Evolutionary conservation across 352 stramenopile species (phyloP).

Genomic region (Globisporangium apiculatum): DNA sequence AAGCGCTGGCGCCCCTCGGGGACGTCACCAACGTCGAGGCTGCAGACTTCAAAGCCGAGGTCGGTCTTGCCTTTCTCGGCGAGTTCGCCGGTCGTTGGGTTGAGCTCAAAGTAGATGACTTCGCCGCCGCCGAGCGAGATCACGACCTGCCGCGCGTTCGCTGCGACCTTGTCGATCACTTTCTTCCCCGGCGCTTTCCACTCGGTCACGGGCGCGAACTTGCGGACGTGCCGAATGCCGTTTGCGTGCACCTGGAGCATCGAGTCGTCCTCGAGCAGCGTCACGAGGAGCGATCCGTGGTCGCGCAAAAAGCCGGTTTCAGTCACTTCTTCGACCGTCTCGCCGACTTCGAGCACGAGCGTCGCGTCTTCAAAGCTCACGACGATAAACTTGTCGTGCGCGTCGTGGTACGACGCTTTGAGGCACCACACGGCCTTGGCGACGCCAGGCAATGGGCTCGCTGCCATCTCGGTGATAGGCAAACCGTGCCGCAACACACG

Average conservation of each 20-base stretch:
- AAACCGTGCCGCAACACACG: conserved; percentile 95
- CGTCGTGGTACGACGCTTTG: conserved; percentile 75
- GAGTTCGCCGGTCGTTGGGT: conserved; percentile 83
- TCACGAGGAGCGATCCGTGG: conserved; percentile 93
- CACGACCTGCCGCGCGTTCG: conserved; percentile 95
- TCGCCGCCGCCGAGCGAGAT: conserved; percentile 95
- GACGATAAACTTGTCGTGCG: conserved; percentile 94
- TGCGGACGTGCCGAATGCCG: conserved; percentile 94
- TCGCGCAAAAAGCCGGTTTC: conserved; percentile 94
- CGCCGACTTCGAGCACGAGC: conserved; percentile 95
- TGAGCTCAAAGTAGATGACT: conserved; percentile 98
- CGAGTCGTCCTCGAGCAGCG: conserved; percentile 91
- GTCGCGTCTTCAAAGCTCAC: conserved; percentile 99
- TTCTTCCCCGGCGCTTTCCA: conserved; percentile 98
- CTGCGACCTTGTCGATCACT: conserved; percentile 94
- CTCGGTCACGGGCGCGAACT: conserved; percentile 91
- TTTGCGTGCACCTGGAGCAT: conserved; percentile 95
- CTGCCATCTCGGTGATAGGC: conserved; percentile 95
- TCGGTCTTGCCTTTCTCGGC: conserved; percentile 92
- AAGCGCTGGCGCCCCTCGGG: conserved; percentile 90
- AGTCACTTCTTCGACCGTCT: conserved; percentile 97
- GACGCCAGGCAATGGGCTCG: conserved; percentile 92
- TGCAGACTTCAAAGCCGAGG: conserved; percentile 95
- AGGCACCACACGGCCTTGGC: conserved; percentile 95
- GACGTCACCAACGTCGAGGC: conserved; percentile 95